These are phyloP conservation scores for Isabelozyma heimii DNA, from an alignment of 805 yeast genomes.

Conservation along the genomic window DNA sequence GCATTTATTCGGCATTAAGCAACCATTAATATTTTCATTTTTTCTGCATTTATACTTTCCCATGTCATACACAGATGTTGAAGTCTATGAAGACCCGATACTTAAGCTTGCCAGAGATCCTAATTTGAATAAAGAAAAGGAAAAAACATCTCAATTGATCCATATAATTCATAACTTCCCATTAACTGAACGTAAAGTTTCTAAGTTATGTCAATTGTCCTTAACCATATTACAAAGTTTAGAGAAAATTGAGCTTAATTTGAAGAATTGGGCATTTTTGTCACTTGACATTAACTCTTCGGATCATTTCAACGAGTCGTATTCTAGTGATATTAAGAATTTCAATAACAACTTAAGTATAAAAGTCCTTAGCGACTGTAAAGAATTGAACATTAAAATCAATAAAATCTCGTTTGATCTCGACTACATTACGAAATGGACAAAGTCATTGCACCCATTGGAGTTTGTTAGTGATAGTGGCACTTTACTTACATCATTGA, in stretches of 20 bases:
- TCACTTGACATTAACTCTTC: conserved; percentile 49
- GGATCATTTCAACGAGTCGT: conserved; percentile 28
- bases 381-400: conserved; percentile 43
- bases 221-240: conserved; percentile 48
- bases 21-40: not conserved
- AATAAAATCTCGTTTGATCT: conserved; percentile 43
- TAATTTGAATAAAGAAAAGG: conserved; percentile 40
- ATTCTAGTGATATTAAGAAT: conserved; percentile 12
- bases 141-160: conserved; percentile 38
- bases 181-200: conserved; percentile 40
- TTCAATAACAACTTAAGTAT: conserved; percentile 55
- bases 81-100: conserved; percentile 47
- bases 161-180: conserved; percentile 43
- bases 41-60: not conserved
- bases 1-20: not conserved
- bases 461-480: conserved; percentile 56
- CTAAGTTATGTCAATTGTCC: conserved; percentile 46
- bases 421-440: conserved; percentile 44
- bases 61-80: not conserved
- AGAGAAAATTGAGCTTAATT: conserved; percentile 45
- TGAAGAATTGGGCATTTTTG: conserved; percentile 55
- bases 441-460: conserved; percentile 37
- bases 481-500: conserved; percentile 44
- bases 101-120: conserved; percentile 48
- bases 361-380: conserved; percentile 51